phyloP scores from a whole-genome alignment of 2,329 filamentous ascomycete genomes.

The Penicillium sp. region DNA sequence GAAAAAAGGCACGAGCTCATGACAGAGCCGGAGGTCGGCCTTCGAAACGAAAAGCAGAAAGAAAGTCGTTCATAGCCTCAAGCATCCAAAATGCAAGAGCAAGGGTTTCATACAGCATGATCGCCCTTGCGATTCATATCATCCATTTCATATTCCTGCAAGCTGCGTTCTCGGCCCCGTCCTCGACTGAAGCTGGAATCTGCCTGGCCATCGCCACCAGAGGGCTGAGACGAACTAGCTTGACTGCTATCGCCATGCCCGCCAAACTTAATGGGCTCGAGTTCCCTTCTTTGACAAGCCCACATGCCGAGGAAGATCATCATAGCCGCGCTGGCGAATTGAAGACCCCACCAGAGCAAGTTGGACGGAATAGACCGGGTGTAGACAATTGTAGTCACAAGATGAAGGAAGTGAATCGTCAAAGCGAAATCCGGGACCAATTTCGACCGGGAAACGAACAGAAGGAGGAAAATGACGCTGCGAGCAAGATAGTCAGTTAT shows the following conservation, averaged over 20 bases:
- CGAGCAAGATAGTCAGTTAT: background rate
- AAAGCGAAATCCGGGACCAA: constrained; percentile 93
- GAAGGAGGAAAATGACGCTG: constrained; percentile 79
- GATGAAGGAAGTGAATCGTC: constrained; percentile 81
- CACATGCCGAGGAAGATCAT: constrained; percentile 79
- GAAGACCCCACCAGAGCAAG: constrained; percentile 81
- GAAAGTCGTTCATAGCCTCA: constrained; percentile 17
- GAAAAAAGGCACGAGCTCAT: constrained; percentile 11
- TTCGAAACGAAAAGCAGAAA: constrained; percentile 7
- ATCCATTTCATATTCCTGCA: constrained; percentile 39
- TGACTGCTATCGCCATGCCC: constrained; percentile 44
- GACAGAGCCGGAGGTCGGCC: constrained; percentile 4
- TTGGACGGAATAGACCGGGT: constrained; percentile 73
- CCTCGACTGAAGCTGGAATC: constrained; percentile 32
- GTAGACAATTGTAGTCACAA: constrained; percentile 76
- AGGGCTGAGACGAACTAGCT: constrained; percentile 14
- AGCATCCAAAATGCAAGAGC: constrained; percentile 3
- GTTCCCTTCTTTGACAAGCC: constrained; percentile 87
- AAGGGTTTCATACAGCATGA: constrained; percentile 29
- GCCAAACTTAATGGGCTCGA: constrained; percentile 85
- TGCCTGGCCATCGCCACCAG: constrained; percentile 19
- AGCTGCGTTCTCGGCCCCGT: constrained; percentile 31
- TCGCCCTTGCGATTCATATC: constrained; percentile 34
- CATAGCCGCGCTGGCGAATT: constrained; percentile 59
- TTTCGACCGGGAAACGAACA: constrained; percentile 85